phyloP scores from a whole-genome alignment of 202 grass and related monocot genomes.

The Musa balbisiana region DNA sequence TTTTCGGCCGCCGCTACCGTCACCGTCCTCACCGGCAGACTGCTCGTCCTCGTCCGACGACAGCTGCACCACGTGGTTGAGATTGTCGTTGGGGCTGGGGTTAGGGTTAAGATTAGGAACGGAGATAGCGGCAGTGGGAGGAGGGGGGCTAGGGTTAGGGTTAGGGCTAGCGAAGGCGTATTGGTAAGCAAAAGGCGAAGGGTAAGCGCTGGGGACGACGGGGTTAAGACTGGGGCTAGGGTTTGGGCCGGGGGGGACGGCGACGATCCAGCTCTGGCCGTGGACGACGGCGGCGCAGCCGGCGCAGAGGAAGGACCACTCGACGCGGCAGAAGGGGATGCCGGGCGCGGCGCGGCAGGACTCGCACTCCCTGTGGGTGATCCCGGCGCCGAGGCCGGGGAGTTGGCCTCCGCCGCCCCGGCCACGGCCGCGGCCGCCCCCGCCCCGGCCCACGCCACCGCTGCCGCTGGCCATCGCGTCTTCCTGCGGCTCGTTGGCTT shows the following conservation, averaged over 20 bases:
- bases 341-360: slow-evolving; percentile 30
- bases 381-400: not conserved
- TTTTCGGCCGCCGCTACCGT: not conserved
- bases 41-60: slow-evolving; percentile 15
- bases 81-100: not conserved
- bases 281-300: slow-evolving; percentile 34
- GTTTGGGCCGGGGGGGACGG: slow-evolving; percentile 26
- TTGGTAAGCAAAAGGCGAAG: not conserved
- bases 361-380: slow-evolving; percentile 22
- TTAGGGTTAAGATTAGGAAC: slow-evolving; percentile 13
- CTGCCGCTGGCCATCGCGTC: slow-evolving; percentile 8
- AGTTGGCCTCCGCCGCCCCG: not conserved
- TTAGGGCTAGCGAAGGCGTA: not conserved
- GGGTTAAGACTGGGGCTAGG: not conserved
- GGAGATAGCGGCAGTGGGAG: not conserved
- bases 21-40: not conserved
- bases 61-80: slow-evolving; percentile 15
- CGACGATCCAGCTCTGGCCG: slow-evolving; percentile 39
- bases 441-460: not conserved
- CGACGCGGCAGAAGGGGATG: slow-evolving; percentile 42
- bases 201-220: not conserved
- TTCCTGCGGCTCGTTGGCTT: not conserved
- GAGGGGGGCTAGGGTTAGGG: not conserved
- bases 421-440: slow-evolving; percentile 1
- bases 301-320: slow-evolving; percentile 45